Base-by-base conservation (phyloP, 371 early-diverging fungal species). In the Dichotomocladium elegans region DNA sequence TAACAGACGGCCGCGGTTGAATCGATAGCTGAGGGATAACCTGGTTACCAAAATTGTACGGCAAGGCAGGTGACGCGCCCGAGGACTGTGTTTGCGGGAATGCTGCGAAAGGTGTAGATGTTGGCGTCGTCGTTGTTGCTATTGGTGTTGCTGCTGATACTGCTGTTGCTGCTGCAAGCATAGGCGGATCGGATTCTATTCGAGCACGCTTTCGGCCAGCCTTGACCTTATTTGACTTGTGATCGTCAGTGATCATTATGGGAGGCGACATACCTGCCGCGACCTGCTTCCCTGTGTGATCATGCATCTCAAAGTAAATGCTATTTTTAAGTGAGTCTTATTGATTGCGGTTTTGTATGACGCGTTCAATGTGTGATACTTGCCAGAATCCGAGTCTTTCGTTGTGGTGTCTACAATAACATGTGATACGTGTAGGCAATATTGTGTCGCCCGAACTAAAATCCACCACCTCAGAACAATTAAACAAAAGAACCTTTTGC, bases 161-260 rank as follows among this genome's bases (percentile, higher is more conserved):
- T 21, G 40, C 41, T 3, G 49, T 33, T 2, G 34, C 50, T 21
- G 47, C 55, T 10, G 44, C 50, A 29, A 53, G 30, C 47, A 55
- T 34, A 14, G 49, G 41, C 29, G 31, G 68, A 57, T 65, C 79
- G 30, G 46, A 47, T 15, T 76, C 70, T 7, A 66, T 61, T 27
- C 75, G 76, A 12, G 62, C 57, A 14, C 77, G 63, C 31, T 80
- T 80, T 41, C 72, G 62, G 15, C 79, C 78, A 17, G 76, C 60
- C 53, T 77, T 80, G 30, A 71, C 60, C 64, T 91, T 92, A 51
- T 82, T 86, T 5, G 92, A 87, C 63, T 96, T 96, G 74, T 96
- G 96, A 62, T 96, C 96, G 58, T 96, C 96, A 1, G 96, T 96
- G 48, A 96, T 94, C 88, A 96, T 87, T 41, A 96, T 91, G 3